These are phyloP conservation scores for Didymella sp. DNA, from an alignment of 2,329 filamentous ascomycete genomes.

Conservation along the genomic window DNA sequence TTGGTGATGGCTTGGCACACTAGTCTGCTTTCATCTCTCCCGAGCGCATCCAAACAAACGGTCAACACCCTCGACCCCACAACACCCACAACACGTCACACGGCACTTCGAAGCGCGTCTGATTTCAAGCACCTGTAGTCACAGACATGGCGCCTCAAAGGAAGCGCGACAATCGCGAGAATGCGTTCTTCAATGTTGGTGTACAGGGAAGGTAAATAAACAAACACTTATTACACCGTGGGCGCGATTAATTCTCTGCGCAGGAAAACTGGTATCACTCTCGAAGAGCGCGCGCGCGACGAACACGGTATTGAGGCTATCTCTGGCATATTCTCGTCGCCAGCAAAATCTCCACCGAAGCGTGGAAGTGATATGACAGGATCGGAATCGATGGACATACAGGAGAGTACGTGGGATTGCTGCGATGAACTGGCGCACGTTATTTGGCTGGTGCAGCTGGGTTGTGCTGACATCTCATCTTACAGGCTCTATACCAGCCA, in stretches of 20 bases:
- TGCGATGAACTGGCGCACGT: slow-evolving; percentile 1
- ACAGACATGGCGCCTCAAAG: slow-evolving; percentile 44
- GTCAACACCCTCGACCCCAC: slow-evolving; percentile 25
- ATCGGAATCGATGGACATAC: slow-evolving; percentile 68
- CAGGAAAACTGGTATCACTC: slow-evolving; percentile 87
- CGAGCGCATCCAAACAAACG: slow-evolving; percentile 34
- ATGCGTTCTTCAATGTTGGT: slow-evolving; percentile 50
- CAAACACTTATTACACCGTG: slow-evolving; percentile 3
- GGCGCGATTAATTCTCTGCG: slow-evolving; percentile 22
- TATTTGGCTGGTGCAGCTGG: no score
- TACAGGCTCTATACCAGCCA: slow-evolving; percentile 59
- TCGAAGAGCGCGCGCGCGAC: slow-evolving; percentile 83
- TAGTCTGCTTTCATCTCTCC: slow-evolving; percentile 9
- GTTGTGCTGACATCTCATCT: slow-evolving; percentile 9
- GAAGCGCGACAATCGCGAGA: slow-evolving; percentile 50
- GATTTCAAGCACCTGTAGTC: not conserved
- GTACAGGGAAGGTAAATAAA: slow-evolving; percentile 48
- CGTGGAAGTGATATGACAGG: slow-evolving; percentile 54
- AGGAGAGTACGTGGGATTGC: slow-evolving; percentile 61
- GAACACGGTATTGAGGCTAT: slow-evolving; percentile 91
- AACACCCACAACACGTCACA: slow-evolving; percentile 27
- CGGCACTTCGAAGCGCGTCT: not conserved
- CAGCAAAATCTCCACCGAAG: slow-evolving; percentile 66
- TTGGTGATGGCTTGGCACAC: not conserved
- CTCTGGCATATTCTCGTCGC: slow-evolving; percentile 87